phyloP scores from a whole-genome alignment of 352 stramenopile species.

The Pythium scleroteichum region DNA sequence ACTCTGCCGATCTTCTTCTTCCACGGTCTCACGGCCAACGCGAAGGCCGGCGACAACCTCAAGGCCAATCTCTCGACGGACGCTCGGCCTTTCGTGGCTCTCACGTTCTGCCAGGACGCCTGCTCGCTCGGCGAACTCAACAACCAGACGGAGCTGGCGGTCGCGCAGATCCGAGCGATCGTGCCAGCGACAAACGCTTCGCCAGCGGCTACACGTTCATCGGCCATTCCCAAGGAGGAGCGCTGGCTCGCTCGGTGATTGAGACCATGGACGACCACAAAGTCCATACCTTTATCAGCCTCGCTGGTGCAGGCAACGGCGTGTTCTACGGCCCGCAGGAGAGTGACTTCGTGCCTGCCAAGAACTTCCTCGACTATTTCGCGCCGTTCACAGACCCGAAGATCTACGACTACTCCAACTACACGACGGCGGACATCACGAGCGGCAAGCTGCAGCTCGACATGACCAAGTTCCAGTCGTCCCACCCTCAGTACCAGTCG shows the following conservation, averaged over 20 bases:
- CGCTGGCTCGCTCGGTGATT: constrained; percentile 41
- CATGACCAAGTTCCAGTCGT: constrained; percentile 26
- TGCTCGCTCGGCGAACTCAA: constrained; percentile 37
- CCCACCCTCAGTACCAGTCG: constrained; percentile 27
- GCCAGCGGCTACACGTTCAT: constrained; percentile 52
- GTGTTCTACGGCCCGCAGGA: constrained; percentile 49
- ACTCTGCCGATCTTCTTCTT: constrained; percentile 51
- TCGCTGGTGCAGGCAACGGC: constrained; percentile 50
- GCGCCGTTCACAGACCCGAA: constrained; percentile 17
- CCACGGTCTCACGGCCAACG: constrained; percentile 42
- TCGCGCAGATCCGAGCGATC: constrained; percentile 45
- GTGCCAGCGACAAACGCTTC: constrained; percentile 35
- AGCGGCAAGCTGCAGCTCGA: constrained; percentile 38
- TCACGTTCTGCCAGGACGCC: constrained; percentile 39
- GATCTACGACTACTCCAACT: constrained; percentile 37
- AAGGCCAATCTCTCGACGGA: constrained; percentile 38
- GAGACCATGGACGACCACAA: constrained; percentile 60
- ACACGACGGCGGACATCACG: constrained; percentile 24
- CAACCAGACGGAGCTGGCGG: constrained; percentile 38
- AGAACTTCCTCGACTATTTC: constrained; percentile 34
- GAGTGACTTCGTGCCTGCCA: constrained; percentile 32
- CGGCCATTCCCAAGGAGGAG: constrained; percentile 45
- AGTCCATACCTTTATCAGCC: constrained; percentile 42
- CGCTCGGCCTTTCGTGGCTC: constrained; percentile 35
- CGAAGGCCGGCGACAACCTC: constrained; percentile 31